A percentile compares a stretch with the other conserved stretches of the same genome.
Conservation (phyloP, 176 grass and related monocot species). For the Zoysia pacifica region DNA sequence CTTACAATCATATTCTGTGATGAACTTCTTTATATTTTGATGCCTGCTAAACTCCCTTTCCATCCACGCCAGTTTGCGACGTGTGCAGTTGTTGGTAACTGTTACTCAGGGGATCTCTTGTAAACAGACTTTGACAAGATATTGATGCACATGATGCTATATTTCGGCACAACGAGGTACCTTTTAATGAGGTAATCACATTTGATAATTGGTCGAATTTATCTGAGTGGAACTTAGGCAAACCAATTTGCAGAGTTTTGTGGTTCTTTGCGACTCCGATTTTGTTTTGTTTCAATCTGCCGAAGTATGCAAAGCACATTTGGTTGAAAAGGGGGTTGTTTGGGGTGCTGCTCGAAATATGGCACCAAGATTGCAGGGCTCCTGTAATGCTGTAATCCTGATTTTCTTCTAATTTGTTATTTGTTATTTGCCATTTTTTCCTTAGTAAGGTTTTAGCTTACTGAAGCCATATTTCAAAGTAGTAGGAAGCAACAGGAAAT, state of each 20-base stretch:
- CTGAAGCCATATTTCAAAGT: neutral
- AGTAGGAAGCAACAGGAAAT: constrained; percentile 1
- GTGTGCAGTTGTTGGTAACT: constrained; percentile 92
- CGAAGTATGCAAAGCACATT: constrained; percentile 97
- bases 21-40: constrained; percentile 79
- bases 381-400: constrained; percentile 76
- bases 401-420: constrained; percentile 32
- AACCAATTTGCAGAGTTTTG: neutral
- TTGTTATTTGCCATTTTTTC: neutral
- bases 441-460: constrained; percentile 24
- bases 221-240: neutral
- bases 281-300: constrained; percentile 31
- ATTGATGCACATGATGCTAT: constrained; percentile 96
- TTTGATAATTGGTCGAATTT: constrained; percentile 20
- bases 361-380: constrained; percentile 90
- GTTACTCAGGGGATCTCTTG: constrained; percentile 78
- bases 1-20: constrained; percentile 91
- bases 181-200: constrained; percentile 79
- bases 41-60: constrained; percentile 92
- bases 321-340: constrained; percentile 96
- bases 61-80: constrained; percentile 83
- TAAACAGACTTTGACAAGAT: constrained; percentile 94
- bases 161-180: constrained; percentile 95
- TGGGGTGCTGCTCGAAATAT: constrained; percentile 96
- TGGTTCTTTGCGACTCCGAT: neutral